These are phyloP conservation scores for Neoboletus subvelutipes DNA, from an alignment of 768 basidiomycete species.

Conservation along the genomic window DNA sequence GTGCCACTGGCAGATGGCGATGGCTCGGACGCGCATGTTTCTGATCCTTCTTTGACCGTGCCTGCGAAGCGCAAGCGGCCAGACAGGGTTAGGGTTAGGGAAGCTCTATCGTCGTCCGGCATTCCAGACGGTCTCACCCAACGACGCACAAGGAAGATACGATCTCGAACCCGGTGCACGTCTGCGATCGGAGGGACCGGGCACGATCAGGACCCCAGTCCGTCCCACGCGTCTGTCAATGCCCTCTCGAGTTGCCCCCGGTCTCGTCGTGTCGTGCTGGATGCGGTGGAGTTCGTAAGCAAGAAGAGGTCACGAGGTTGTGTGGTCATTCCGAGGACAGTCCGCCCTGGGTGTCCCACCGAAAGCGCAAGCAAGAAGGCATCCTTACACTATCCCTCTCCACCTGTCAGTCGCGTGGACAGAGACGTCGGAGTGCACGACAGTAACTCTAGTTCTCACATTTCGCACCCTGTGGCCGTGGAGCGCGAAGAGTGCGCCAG, in stretches of 20 bases:
- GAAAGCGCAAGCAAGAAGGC: background rate
- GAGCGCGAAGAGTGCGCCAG: background rate
- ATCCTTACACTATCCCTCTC: constrained; percentile 8
- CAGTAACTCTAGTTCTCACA: background rate
- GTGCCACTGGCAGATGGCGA: background rate
- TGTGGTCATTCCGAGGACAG: background rate
- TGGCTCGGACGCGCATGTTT: background rate
- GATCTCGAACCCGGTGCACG: background rate
- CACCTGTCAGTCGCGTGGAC: background rate
- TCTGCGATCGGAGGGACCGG: background rate
- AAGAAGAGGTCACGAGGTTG: background rate
- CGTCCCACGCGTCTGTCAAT: background rate
- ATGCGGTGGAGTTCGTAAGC: constrained; percentile 16
- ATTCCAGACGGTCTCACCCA: background rate
- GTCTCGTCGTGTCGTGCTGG: constrained; percentile 12
- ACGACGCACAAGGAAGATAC: background rate
- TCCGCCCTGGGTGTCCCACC: background rate
- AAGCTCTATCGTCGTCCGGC: background rate
- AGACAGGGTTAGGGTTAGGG: background rate
- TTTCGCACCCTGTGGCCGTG: too few relatives aligned
- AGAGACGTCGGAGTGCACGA: background rate
- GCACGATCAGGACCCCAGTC: background rate
- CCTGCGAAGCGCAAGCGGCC: constrained; percentile 3
- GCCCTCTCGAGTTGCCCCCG: background rate
- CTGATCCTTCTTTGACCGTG: background rate